These are phyloP conservation scores for Luzula sylvatica DNA, from an alignment of 176 grass and related monocot genomes.

Conservation along the genomic window DNA sequence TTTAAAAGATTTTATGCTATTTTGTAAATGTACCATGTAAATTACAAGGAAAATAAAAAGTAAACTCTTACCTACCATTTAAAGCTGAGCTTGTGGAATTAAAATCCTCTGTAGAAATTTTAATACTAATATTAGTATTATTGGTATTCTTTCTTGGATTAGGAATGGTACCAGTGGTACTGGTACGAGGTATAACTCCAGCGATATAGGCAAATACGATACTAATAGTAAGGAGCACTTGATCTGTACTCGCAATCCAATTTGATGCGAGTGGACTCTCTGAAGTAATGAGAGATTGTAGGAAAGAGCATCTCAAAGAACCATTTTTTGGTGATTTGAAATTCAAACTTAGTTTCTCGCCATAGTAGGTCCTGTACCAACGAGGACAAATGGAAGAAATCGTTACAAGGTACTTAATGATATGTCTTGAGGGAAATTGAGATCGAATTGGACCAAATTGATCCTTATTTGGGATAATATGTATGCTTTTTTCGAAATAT, in stretches of 20 bases:
- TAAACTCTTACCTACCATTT: constrained; percentile 94
- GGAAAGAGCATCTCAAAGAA: constrained; percentile 26
- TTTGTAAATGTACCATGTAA: too few relatives aligned
- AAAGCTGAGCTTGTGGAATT: constrained; percentile 26
- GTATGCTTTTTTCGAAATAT: not conserved
- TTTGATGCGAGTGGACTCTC: constrained; percentile 30
- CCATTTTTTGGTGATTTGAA: constrained; percentile 14
- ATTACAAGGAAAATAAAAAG: constrained; percentile 1
- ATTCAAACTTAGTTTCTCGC: not conserved
- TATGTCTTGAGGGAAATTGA: not conserved
- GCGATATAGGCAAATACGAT: constrained; percentile 76
- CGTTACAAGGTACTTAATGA: not conserved
- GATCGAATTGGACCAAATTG: not conserved
- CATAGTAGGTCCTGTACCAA: not conserved
- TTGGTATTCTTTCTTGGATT: constrained; percentile 1
- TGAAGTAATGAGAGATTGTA: constrained; percentile 34
- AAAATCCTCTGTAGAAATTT: constrained; percentile 2
- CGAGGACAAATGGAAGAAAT: constrained; percentile 10
- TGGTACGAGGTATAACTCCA: constrained; percentile 43
- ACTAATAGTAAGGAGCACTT: constrained; percentile 72
- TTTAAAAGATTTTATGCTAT: not conserved
- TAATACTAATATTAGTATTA: constrained; percentile 22
- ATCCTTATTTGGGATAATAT: not conserved
- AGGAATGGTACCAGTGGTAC: constrained; percentile 1
- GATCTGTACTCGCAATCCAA: constrained; percentile 38